Base-by-base conservation (phyloP, 2,329 filamentous ascomycete genomes). In the Colletotrichum tamarilloi region DNA sequence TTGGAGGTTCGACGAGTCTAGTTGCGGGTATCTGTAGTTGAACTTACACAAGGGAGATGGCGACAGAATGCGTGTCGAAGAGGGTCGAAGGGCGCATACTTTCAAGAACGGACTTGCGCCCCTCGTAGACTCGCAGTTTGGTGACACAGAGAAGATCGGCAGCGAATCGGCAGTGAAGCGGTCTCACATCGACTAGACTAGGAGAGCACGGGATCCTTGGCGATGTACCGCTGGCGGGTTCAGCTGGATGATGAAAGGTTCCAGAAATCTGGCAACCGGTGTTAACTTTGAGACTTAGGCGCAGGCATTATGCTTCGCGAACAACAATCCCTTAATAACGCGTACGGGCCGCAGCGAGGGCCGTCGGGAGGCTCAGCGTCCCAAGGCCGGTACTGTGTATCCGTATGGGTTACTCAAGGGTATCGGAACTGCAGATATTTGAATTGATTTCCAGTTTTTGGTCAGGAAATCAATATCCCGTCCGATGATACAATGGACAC, bases 261-360 rank as follows among this genome's bases (percentile, higher is more conserved):
- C 38, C 64, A 62, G 64, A 52, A 56, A 24, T 62, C 14, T 68
- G 59, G 59, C 53, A 53, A 28, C 19, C 52, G 28, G 52, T 52
- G 38, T 42, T 42, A 38, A 38, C 38, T 63, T 58, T 56, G 53
- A 58, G 49, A 59, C 53, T 52, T 30, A 22, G 26, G 16, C 52
- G 64, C 57, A 62, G 64, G 57, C 63, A 72, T 62, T 38, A 62
- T 68, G 52, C 69, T 58, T 63, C 65, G 42, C 30, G 28, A 42
- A 24, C 11, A 6, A 26, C n/a, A 38, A 35, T 53, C 52, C 65
- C 57, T 52, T 46, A 30, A 58, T 46, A 57, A 42, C 28, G 14
- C 65, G 65, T 52, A 63, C 56, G 65, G 69, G 69, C 58, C 52
- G 64, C 38, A 22, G 52, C 30, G 22, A 56, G 46, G 68, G 12